Base-by-base conservation (phyloP, 140 eudicot genomes). In the Cichorium intybus region DNA sequence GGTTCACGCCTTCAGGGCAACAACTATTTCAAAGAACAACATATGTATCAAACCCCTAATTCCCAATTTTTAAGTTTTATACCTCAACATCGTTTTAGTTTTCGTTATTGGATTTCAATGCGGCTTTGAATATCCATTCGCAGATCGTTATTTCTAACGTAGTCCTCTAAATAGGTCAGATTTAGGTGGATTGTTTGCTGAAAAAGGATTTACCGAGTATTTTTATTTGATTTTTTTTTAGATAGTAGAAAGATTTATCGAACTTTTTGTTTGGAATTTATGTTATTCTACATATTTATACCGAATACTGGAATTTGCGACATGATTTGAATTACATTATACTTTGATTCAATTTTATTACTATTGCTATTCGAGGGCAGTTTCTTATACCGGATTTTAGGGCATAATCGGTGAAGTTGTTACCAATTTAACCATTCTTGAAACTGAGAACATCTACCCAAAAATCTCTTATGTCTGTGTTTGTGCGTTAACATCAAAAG, bases 31-130 rank as follows among this genome's bases (percentile, higher is more conserved):
- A n/a, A n/a, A n/a, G n/a, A n/a, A n/a, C n/a, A n/a, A n/a, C n/a
- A 85, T 85, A 81, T 53, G 60, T 18, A 12, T 47, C 56, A 29
- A 35, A 8, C 46, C 24, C 49, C 76, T 37, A 56, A 55, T 57
- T 31, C 56, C 12, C 34, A 14, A 37, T 59, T 53, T 29, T 11
- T 63, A 14, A 45, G 14, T 35, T 20, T 56, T n/a, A 26, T 22
- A 7, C 43, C 64, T 43, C 4, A 60, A 3, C 51, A 31, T 59
- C 0, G 29, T 4, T 48, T 48, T 17, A 45, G 21, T 17, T 29
- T n/a, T 35, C 4, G 16, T 60, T 58, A 2, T 8, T 29, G 21
- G 59, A 21, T 51, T 22, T 26, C 10, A 24, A 46, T 57, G 8
- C 28, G 27, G 49, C 12, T 56, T 45, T 49, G 18, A 31, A 7